Evolutionary conservation across 2,329 filamentous ascomycete species (phyloP), one percentile per base, ranked within the genome.

Genomic region (Clonostachys rosea): DNA sequence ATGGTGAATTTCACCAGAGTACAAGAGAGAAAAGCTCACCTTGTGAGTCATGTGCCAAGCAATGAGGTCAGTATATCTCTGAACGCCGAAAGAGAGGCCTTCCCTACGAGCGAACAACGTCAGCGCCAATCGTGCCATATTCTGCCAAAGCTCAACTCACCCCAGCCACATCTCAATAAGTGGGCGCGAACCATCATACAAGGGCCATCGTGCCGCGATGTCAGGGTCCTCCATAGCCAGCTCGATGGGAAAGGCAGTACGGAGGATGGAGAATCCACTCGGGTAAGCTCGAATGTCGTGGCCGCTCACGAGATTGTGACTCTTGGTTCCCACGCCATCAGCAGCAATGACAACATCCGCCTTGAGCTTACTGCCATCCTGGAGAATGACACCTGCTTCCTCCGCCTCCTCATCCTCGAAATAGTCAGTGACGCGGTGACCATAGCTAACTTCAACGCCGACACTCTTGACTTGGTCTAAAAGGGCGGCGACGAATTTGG

Each of bases 401-500:
- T 16, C 11, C 3, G 35, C 20, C 8, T 36, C 33, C 14, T 16
- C 10, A 30, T 76, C 68, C 55, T 83, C 79, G 51, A 78, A 78
- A 52, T 83, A 83, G 46, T 75, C 67, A 44, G 67, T 61, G 2
- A 82, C 75, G 10, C 63, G 64, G 16, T 75, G 67, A 5, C 73
- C 75, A 4, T 83, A 64, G 46, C 79, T 69, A 30, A 83, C 80
- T 0, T 77, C 71, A 42, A 83, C 79, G 0, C 68, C 67, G 9
- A 82, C 61, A 44, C 76, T 74, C 43, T 81, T 69, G 36, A 77
- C 79, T 52, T 83, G 76, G 36, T 79, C 73, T 48, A 81, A 82
- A 5, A 84, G 33, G 13, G 33, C 37, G 8, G 16, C 33, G 43
- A 36, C 33, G 20, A 45, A 46, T 17, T 40, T 24, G 33, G 43